Base-by-base conservation (phyloP, 345 rosid species). In the Salix viminalis region DNA sequence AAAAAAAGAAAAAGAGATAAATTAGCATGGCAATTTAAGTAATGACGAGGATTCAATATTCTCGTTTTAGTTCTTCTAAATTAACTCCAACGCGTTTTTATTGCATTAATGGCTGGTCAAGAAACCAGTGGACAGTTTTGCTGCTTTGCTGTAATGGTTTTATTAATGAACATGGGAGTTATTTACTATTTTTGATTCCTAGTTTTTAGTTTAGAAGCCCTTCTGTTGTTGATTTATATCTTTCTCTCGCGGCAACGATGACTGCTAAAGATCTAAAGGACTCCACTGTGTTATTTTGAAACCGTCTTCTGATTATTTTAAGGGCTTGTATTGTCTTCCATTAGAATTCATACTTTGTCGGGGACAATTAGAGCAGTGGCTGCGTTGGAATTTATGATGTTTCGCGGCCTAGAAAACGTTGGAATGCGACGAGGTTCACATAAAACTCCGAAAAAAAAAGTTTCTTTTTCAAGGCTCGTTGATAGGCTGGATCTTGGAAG, bases 41-140 rank as follows among this genome's bases (percentile, higher is more conserved):
- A 19, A 18, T 52, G 41, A 2, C 15, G 10, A 21, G 26, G 42
- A 28, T 19, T 19, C 2, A 34, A 18, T 7, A 19, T 19, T 52
- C 14, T 48, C 3, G 16, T 30, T 4, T 10, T 7, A 46, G 16
- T 8, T 44, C 16, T 37, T 3, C 18, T 73, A 48, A 41, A 39
- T 44, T 65, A 76, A 77, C 74, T 80, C 78, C 64, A 54, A 72
- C 77, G 44, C 81, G 67, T 67, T 37, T 75, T 81, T 61, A 48
- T 80, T 79, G 77, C 83, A 84, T 81, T 81, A 83, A 81, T 79
- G 77, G 83, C 75, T 69, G 85, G 79, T 12, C 71, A 36, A 70
- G 34, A 61, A 75, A 44, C 28, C 34, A 65, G 13, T 12, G 65
- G 37, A 30, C 78, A 69, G 67, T 56, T 75, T 36, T 41, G 62